phyloP scores from a whole-genome alignment of 305 asterid species.

The Fraxinus floribunda region DNA sequence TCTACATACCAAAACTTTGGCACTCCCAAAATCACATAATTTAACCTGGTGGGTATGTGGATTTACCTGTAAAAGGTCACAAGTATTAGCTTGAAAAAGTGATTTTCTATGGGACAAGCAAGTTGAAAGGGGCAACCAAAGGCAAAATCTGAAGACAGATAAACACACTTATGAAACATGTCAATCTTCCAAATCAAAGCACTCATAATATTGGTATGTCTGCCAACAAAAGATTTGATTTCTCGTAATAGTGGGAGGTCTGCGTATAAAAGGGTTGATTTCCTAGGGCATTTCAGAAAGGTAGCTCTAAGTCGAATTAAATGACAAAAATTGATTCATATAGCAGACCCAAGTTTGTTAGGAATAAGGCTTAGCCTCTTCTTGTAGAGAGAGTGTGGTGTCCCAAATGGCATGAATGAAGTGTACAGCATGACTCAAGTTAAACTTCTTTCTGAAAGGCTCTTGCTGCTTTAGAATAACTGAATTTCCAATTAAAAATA shows the following conservation, averaged over 20 bases:
- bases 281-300: not conserved
- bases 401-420: not conserved
- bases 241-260: not conserved
- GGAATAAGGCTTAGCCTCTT: not conserved
- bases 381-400: not conserved
- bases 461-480: not conserved
- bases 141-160: not conserved
- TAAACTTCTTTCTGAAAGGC: not conserved
- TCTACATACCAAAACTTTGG: constrained; percentile 21
- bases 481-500: not conserved
- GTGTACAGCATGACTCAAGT: not conserved
- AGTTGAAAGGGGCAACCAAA: not conserved
- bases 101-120: not conserved
- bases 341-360: not conserved
- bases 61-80: constrained; percentile 15
- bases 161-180: not conserved
- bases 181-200: not conserved
- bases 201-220: not conserved
- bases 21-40: constrained; percentile 24
- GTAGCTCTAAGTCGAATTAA: not conserved
- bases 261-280: not conserved
- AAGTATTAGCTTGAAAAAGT: not conserved
- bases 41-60: constrained; percentile 25
- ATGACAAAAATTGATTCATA: not conserved
- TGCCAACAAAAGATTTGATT: not conserved